phyloP scores from a whole-genome alignment of 2,329 filamentous ascomycete species.

The Chaetomium sp. region DNA sequence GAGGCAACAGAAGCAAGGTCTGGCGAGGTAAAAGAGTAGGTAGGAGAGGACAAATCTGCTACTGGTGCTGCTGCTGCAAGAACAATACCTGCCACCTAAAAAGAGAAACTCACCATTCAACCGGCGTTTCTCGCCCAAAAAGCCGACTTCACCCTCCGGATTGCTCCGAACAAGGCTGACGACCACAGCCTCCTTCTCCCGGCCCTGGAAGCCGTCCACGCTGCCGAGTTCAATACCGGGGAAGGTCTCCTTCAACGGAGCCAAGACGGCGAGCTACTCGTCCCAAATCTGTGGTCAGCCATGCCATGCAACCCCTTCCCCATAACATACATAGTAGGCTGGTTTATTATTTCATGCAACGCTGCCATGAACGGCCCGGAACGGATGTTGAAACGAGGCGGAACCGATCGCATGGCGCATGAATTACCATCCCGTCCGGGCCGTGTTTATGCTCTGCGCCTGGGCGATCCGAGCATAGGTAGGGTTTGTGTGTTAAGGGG shows the following conservation, averaged over 20 bases:
- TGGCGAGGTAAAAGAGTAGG: too few relatives aligned
- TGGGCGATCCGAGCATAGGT: too few relatives aligned
- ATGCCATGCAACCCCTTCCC: constrained; percentile 7
- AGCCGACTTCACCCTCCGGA: constrained; percentile 77
- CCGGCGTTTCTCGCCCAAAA: constrained; percentile 83
- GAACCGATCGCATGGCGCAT: too few relatives aligned
- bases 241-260: constrained; percentile 72
- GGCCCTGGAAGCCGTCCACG: constrained; percentile 89
- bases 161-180: constrained; percentile 95
- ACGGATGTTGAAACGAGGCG: too few relatives aligned
- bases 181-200: constrained; percentile 93
- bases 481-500: too few relatives aligned
- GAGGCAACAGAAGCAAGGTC: background rate
- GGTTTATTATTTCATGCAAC: too few relatives aligned
- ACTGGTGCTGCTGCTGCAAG: background rate
- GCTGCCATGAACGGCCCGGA: too few relatives aligned
- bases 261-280: constrained; percentile 64
- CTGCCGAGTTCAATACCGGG: constrained; percentile 90
- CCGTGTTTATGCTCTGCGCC: too few relatives aligned
- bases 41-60: background rate
- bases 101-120: constrained; percentile 65
- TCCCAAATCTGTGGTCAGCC: constrained; percentile 14
- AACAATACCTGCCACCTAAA: background rate
- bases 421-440: too few relatives aligned
- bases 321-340: background rate